Conservation (phyloP, 1,139 yeast genomes). For the Candida frijolesensis region DNA sequence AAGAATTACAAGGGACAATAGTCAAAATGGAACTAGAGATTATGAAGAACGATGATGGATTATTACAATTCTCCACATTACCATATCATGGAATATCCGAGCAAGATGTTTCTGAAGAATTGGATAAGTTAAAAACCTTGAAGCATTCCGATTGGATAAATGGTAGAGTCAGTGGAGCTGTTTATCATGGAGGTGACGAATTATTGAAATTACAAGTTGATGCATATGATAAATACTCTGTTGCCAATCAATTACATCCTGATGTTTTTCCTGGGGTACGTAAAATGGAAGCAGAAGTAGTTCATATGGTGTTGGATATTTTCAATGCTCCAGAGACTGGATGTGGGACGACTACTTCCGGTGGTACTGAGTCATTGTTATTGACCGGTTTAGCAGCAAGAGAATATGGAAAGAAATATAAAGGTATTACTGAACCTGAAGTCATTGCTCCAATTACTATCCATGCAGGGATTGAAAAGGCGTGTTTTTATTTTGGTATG, state of each 20-base stretch:
- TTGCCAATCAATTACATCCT: conserved; percentile 94
- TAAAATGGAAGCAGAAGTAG: conserved; percentile 95
- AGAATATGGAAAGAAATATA: conserved; percentile 57
- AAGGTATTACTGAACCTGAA: conserved; percentile 76
- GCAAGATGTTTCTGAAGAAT: conserved; percentile 45
- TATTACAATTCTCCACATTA: conserved; percentile 51
- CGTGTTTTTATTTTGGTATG: conserved; percentile 88
- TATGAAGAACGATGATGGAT: conserved; percentile 50
- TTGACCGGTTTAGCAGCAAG: conserved; percentile 86
- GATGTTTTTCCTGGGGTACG: conserved; percentile 97
- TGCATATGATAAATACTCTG: conserved; percentile 76
- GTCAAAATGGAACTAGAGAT: conserved; percentile 54
- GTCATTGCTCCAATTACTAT: conserved; percentile 86
- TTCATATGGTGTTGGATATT: conserved; percentile 80
- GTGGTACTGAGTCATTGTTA: conserved; percentile 94
- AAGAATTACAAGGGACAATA: conserved; percentile 55
- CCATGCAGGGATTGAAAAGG: conserved; percentile 96
- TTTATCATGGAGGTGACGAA: conserved; percentile 89
- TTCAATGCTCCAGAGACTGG: conserved; percentile 75
- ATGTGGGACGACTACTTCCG: conserved; percentile 91
- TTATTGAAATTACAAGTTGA: conserved; percentile 70
- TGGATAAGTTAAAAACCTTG: conserved; percentile 51
- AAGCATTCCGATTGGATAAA: conserved; percentile 78
- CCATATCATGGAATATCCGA: conserved; percentile 61
- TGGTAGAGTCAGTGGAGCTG: conserved; percentile 93